phyloP scores from a whole-genome alignment of 1,139 yeast species.

The Scheffersomyces cryptocercus region DNA sequence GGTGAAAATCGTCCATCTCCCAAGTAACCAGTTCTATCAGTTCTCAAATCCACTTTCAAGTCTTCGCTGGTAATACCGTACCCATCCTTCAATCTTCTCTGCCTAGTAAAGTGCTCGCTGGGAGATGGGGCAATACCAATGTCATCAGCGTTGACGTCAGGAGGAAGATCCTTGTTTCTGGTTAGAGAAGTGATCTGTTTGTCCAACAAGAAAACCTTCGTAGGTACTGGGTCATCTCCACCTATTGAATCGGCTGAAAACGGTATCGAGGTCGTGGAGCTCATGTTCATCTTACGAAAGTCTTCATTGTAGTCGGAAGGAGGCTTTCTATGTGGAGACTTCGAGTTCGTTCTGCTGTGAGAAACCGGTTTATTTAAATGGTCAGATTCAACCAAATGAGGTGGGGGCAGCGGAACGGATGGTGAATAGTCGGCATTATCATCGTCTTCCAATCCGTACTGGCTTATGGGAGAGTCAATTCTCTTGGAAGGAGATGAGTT shows the following conservation, averaged over 20 bases:
- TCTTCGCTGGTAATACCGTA: constrained; percentile 19
- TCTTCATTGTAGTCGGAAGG: constrained; percentile 8
- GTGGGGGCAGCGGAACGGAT: constrained; percentile 5
- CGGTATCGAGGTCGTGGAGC: constrained; percentile 27
- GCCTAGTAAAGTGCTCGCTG: constrained; percentile 33
- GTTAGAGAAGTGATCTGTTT: constrained; percentile 34
- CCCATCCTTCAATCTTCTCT: constrained; percentile 24
- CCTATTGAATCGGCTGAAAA: constrained; percentile 50
- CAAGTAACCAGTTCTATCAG: constrained; percentile 22
- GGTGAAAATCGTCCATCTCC: constrained; percentile 41
- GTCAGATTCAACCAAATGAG: not conserved
- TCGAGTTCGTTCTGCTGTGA: constrained; percentile 6
- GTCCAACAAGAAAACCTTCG: constrained; percentile 39
- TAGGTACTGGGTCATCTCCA: constrained; percentile 32
- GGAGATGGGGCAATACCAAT: constrained; percentile 44
- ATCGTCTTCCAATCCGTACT: constrained; percentile 13
- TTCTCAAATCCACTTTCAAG: constrained; percentile 18
- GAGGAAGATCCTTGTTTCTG: constrained; percentile 7
- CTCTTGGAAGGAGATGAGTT: constrained; percentile 5
- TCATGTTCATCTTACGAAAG: not conserved
- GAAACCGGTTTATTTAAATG: not conserved
- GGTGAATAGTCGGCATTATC: constrained; percentile 18
- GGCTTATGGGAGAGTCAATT: constrained; percentile 19
- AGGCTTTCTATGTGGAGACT: constrained; percentile 23
- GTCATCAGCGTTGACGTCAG: constrained; percentile 3